Conservation (phyloP, 768 basidiomycete genomes). For the Strobilomyces confusus region DNA sequence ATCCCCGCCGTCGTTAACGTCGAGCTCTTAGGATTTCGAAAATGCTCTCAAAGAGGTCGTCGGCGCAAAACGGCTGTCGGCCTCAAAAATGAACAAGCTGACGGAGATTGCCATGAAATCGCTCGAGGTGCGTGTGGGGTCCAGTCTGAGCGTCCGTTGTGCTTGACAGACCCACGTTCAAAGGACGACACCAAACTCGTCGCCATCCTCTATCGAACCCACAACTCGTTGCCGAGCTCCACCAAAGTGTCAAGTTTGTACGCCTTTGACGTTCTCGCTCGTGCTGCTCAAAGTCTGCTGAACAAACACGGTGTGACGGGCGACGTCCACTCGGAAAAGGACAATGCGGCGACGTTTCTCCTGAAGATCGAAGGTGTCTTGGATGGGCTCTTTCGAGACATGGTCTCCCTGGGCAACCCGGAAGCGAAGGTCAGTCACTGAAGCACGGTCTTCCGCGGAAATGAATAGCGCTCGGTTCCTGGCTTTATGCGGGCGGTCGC, state of each 20-base stretch:
- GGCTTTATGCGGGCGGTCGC: conserved; percentile 9
- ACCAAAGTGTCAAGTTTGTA: conserved; percentile 88
- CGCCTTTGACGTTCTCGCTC: conserved; percentile 87
- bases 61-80: conserved; percentile 77
- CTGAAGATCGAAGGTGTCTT: conserved; percentile 87
- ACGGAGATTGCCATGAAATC: conserved; percentile 74
- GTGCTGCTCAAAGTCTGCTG: conserved; percentile 68
- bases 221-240: conserved; percentile 66
- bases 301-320: conserved; percentile 61
- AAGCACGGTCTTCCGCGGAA: conserved; percentile 8
- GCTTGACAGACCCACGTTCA: background rate
- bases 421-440: conserved; percentile 82
- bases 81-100: conserved; percentile 76
- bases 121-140: conserved; percentile 57
- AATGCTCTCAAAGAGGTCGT: conserved; percentile 77
- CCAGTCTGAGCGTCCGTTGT: background rate
- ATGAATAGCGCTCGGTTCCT: background rate
- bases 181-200: conserved; percentile 87
- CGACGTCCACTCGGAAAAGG: conserved; percentile 52
- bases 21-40: conserved; percentile 67
- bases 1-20: conserved; percentile 5
- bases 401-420: conserved; percentile 56
- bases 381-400: conserved; percentile 85
- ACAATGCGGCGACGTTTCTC: conserved; percentile 80
- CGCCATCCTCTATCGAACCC: conserved; percentile 83